Base-by-base conservation (phyloP, 179 eudicot species). In the Spinacia oleracea region DNA sequence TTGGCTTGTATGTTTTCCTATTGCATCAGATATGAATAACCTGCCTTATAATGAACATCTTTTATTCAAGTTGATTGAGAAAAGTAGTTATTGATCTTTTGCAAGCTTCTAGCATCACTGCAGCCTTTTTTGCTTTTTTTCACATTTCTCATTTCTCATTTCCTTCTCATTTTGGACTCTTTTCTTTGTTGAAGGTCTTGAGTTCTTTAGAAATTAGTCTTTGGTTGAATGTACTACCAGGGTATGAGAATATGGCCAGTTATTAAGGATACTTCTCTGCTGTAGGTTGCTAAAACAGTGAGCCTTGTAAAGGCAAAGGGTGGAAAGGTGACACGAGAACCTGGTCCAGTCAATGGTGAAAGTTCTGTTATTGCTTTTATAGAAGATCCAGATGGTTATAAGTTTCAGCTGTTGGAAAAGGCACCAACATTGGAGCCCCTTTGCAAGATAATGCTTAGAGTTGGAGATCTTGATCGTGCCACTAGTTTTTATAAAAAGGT, bases 341-440 rank as follows among this genome's bases (percentile, higher is more conserved):
- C 96, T 80, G 86, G 88, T 79, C 88, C 88, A 38, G 87, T 78
- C 70, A 77, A 89, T 77, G 93, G 85, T 82, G 90, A 88, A 68
- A 81, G 64, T 79, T 74, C 88, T 27, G 55, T 74, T 16, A 62
- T 80, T 65, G 96, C 93, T 43, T 82, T 79, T 65, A 59, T 89
- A 9, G 85, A 87, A 83, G 96, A 91, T 84, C 91, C 91, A 58
- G 87, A 87, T 83, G 96, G 96, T 66, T 91, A 90, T 59, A 85
- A 58, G 21, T 89, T 89, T 86, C 84, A 91, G 85, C 91, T 91
- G 71, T 51, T 87, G 78, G 88, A 91, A 81, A 86, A 81, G 75
- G 87, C 83, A 3, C 85, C 82, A 7, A 83, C 80, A 45, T 79
- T 76, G 8, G 89, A 91, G 70, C 92, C 95, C 77, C 70, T 91